These are phyloP conservation scores for Debaryomycetaceae sp. DNA, from an alignment of 1,139 yeast genomes.

Conservation along the genomic window DNA sequence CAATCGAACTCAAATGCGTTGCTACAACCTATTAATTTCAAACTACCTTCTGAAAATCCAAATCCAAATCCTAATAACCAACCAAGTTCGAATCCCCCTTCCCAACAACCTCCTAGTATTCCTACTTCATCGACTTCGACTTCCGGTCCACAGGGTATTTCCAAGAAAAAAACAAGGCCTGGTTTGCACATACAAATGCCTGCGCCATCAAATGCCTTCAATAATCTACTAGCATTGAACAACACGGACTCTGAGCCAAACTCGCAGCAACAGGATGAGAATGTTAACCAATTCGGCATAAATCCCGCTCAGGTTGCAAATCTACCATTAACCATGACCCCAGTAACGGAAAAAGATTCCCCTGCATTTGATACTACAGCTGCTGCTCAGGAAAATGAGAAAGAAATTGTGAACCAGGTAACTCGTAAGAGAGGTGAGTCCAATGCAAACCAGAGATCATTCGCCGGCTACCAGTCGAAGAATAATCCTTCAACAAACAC, in stretches of 20 bases:
- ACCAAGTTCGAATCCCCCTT: conserved; percentile 2
- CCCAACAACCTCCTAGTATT: conserved; percentile 7
- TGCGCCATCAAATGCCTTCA: conserved; percentile 36
- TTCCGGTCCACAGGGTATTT: neutral
- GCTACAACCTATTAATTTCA: conserved; percentile 60
- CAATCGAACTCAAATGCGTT: conserved; percentile 46
- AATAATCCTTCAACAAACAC: neutral
- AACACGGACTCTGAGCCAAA: conserved; percentile 21
- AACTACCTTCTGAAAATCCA: conserved; percentile 13
- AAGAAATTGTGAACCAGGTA: conserved; percentile 9
- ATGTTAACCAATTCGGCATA: conserved; percentile 65
- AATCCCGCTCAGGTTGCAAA: conserved; percentile 49
- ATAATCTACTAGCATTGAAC: conserved; percentile 36
- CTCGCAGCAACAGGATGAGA: conserved; percentile 17
- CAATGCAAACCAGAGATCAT: conserved; percentile 4
- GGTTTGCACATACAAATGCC: conserved; percentile 51
- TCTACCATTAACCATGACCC: conserved; percentile 69
- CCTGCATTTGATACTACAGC: conserved; percentile 4
- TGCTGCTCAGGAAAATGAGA: conserved; percentile 11
- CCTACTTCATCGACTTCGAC: conserved; percentile 16
- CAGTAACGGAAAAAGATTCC: conserved; percentile 60
- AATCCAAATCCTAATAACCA: neutral
- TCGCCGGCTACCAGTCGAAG: neutral
- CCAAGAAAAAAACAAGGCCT: conserved; percentile 28
- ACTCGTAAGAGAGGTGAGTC: conserved; percentile 19